phyloP scores from a whole-genome alignment of 176 grass and related monocot genomes.

The Hordeum vulgare region DNA sequence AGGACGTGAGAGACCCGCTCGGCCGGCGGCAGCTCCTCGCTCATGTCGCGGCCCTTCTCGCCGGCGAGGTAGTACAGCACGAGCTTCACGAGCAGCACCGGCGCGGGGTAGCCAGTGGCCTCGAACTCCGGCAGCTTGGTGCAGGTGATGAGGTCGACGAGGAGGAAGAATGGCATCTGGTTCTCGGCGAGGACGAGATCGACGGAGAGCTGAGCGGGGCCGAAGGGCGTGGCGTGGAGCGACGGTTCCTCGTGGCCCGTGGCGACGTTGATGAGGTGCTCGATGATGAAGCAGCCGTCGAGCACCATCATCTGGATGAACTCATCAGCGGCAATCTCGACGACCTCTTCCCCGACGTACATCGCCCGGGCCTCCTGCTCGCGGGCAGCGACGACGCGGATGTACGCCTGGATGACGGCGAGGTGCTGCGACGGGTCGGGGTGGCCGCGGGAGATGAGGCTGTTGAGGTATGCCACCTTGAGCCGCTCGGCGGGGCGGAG shows the following conservation, averaged over 20 bases:
- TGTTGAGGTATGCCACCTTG: conserved; percentile 41
- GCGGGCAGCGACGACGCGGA: conserved; percentile 16
- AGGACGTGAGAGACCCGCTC: conserved; percentile 20
- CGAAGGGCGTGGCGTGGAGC: conserved; percentile 40
- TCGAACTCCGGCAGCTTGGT: conserved; percentile 25
- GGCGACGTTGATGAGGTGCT: conserved; percentile 36
- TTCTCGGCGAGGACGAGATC: conserved; percentile 52
- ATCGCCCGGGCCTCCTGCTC: conserved; percentile 37
- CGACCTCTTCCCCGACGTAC: conserved; percentile 25
- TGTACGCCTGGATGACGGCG: conserved; percentile 24
- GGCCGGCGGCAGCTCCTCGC: background rate
- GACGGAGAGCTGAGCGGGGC: conserved; percentile 30
- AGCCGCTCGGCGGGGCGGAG: conserved; percentile 8
- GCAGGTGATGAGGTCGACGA: conserved; percentile 17
- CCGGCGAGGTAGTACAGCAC: conserved; percentile 29
- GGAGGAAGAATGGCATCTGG: conserved; percentile 42
- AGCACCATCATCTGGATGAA: conserved; percentile 42
- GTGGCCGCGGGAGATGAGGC: conserved; percentile 45
- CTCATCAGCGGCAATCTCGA: background rate
- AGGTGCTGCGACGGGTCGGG: background rate
- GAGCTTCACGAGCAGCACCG: conserved; percentile 24
- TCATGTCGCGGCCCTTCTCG: conserved; percentile 35
- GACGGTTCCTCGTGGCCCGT: background rate
- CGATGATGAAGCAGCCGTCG: conserved; percentile 52
- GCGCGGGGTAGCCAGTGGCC: background rate